These are phyloP conservation scores for Udeniomyces megalosporus DNA, from an alignment of 768 basidiomycete species.

Conservation along the genomic window DNA sequence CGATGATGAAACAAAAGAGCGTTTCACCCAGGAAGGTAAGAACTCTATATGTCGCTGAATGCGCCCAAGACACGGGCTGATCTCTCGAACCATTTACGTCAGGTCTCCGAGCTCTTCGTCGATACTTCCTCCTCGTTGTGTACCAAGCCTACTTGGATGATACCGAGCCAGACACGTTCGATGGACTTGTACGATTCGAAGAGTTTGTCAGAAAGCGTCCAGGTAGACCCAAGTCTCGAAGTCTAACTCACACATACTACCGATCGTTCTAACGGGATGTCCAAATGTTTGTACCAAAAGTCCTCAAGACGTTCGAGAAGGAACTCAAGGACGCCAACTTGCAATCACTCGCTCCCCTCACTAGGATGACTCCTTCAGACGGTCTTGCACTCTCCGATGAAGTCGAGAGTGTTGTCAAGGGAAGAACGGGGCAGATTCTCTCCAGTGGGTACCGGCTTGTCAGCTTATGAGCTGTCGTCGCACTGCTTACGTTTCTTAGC, in stretches of 20 bases:
- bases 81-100: not conserved
- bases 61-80: not conserved
- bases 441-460: constrained; percentile 32
- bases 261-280: too few relatives aligned
- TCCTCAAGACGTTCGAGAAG: constrained; percentile 88
- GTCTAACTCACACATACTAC: too few relatives aligned
- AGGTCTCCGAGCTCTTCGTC: constrained; percentile 65
- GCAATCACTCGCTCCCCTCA: constrained; percentile 64
- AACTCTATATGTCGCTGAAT: not conserved
- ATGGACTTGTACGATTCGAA: constrained; percentile 43
- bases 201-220: constrained; percentile 68
- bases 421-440: constrained; percentile 66
- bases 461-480: too few relatives aligned
- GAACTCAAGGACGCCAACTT: constrained; percentile 67
- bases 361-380: constrained; percentile 48
- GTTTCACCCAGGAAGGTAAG: constrained; percentile 47
- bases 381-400: constrained; percentile 78
- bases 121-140: constrained; percentile 68
- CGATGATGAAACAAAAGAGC: constrained; percentile 52
- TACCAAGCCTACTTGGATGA: constrained; percentile 83
- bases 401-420: constrained; percentile 67
- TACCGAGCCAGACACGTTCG: constrained; percentile 55
- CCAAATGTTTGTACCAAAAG: constrained; percentile 33
- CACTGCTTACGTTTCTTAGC: too few relatives aligned
- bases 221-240: constrained; percentile 43